phyloP scores from a whole-genome alignment of 2,329 filamentous ascomycete species.

The Aureobasidium subglaciale region DNA sequence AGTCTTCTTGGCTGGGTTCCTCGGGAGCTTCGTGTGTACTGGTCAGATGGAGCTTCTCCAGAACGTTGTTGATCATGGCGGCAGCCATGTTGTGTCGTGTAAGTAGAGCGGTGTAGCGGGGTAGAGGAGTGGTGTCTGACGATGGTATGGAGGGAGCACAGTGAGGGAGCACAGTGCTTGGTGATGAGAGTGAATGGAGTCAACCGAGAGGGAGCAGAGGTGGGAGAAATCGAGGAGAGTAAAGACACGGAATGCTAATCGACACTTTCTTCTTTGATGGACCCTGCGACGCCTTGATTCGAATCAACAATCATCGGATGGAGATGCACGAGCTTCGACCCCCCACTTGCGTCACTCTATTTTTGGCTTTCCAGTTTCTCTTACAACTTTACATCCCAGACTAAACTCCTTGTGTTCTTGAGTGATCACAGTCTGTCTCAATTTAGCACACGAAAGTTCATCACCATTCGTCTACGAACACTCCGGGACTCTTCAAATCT shows the following conservation, averaged over 20 bases:
- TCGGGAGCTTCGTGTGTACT: slow-evolving; percentile 31
- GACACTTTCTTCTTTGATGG: neutral
- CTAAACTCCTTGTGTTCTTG: neutral
- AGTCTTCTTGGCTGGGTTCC: slow-evolving; percentile 57
- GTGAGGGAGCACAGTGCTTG: neutral
- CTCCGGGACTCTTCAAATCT: neutral
- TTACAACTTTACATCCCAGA: neutral
- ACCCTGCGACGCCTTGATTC: slow-evolving; percentile 3
- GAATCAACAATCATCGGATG: slow-evolving; percentile 7
- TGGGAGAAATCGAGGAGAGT: neutral
- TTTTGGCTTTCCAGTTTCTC: neutral
- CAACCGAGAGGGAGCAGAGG: neutral
- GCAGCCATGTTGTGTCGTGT: slow-evolving; percentile 30
- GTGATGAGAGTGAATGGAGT: neutral
- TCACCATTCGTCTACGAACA: too few species aligned
- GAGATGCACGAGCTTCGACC: neutral
- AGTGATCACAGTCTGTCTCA: too few species aligned
- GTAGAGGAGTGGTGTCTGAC: neutral
- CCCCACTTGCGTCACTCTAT: slow-evolving; percentile 14
- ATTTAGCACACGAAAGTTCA: too few species aligned
- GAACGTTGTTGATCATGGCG: slow-evolving; percentile 32
- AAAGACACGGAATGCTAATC: neutral
- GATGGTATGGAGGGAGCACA: too few species aligned
- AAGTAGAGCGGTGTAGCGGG: neutral
- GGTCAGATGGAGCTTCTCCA: slow-evolving; percentile 37